Base-by-base conservation (phyloP, 306 rosid genomes). In the Fragaria vesca region DNA sequence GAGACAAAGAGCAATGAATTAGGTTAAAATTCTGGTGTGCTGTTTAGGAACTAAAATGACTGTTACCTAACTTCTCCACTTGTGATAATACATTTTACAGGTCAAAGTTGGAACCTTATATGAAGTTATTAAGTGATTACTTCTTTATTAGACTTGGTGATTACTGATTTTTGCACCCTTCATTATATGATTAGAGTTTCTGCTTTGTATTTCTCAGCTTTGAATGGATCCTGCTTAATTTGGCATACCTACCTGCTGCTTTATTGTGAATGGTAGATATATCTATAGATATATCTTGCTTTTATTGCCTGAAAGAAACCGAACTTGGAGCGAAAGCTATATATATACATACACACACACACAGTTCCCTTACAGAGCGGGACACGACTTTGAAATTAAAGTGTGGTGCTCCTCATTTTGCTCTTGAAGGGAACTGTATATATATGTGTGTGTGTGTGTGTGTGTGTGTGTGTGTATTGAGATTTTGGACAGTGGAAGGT, bases 1-100 rank as follows among this genome's bases (percentile, higher is more conserved):
- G 36, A 60, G 52, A 61, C 20, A 30, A 74, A 43, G 46, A 66
- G 26, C 26, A 75, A 42, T 43, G 0, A 72, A 45, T 13, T 83
- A 75, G 83, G 81, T 66, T 34, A 78, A 73, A 69, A 69, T 61
- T 80, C 24, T 34, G 69, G 48, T 65, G 82, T 77, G 70, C 17
- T 20, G 30, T 48, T 48, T 80, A 80, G 62, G 62, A 86, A 60
- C 13, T 34, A 78, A 80, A 83, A 60, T 72, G 87, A 87, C 82
- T 74, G 12, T 38, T 81, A 83, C 89, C 89, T 71, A 86, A 82
- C 66, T 40, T 69, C 58, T 68, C 75, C 76, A 11, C 75, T 71
- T 67, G 70, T 60, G 30, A 61, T 60, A 45, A 55, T 28, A 65
- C 38, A 68, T 51, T 75, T 43, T 70, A 74, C 66, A 52, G 81